Evolutionary conservation across 345 rosid genomes (phyloP), one percentile per base, ranked within the genome.

Genomic region (Corchorus capsularis): DNA sequence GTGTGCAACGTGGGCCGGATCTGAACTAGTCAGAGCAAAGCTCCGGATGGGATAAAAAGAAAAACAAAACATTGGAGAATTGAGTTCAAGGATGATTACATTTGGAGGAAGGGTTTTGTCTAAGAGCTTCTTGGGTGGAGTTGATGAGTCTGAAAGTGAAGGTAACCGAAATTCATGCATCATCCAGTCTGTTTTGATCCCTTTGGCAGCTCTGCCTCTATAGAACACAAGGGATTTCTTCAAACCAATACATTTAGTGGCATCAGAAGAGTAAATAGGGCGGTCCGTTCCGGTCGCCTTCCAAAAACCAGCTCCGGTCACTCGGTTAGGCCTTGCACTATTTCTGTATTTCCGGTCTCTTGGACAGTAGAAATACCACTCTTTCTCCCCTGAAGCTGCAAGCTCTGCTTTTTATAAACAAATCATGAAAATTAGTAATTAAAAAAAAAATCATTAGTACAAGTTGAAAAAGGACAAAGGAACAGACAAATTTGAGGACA

Each of bases 101-200:
- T 81, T 87, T 16, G 92, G 80, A 71, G 96, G 93, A 45, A 92
- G 75, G 83, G 77, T 86, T 84, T 83, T 93, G 75, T 89, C 90
- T 4, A 85, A 80, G 77, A 84, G 52, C 82, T 86, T 89, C 81
- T 85, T 91, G 0, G 87, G 81, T 2, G 86, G 88, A 8, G 83
- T 75, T 13, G 93, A 84, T 13, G 93, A 84, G 59, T 87, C 92
- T 1, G 82, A 54, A 9, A 87, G 71, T 47, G 99, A 86, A 77
- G 99, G 99, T 46, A 95, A 87, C 14, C 97, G 93, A 70, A 93
- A 95, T 69, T 95, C 99, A n/a, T 95, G 99, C 99, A 95, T 95
- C 99, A 95, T 95, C 99, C 98, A 95, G 73, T 95, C 99, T 3
- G 98, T 95, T 83, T 95, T 95, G 32, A 87, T 72, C 79, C 99